phyloP scores from a whole-genome alignment of 208 protist species.

The Acanthamoeba sp. region DNA sequence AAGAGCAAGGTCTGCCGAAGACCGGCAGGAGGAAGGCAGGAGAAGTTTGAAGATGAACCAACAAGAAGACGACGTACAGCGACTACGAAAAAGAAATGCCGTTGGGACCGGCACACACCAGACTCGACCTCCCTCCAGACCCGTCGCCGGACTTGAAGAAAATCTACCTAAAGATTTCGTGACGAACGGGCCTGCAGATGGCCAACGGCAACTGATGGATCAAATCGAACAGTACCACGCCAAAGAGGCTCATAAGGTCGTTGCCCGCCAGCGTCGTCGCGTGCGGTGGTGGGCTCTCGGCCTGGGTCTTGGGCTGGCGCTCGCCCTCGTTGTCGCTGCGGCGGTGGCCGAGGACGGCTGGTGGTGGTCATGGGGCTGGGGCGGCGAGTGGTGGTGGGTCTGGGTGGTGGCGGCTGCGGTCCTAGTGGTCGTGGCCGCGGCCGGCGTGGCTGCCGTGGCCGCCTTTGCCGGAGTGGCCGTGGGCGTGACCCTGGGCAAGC shows the following conservation, averaged over 20 bases:
- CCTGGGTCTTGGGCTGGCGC: background rate
- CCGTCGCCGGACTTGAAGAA: too few species aligned
- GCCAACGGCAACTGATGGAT: background rate
- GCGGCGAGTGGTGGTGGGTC: background rate
- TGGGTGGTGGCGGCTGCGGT: background rate
- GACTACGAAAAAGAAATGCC: background rate
- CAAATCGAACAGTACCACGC: background rate
- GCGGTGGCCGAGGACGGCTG: conserved; percentile 12
- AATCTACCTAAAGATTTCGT: background rate
- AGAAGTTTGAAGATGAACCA: background rate
- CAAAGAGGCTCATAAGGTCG: background rate
- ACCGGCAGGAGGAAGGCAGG: too few species aligned
- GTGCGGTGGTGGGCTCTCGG: background rate
- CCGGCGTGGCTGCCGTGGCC: background rate
- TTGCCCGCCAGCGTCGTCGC: background rate
- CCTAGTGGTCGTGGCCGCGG: background rate
- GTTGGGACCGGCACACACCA: background rate
- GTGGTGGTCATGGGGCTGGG: conserved; percentile 2
- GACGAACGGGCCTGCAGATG: background rate
- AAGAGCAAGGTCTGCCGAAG: too few species aligned
- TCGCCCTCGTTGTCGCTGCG: background rate
- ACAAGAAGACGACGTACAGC: background rate
- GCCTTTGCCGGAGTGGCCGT: conserved; percentile 15
- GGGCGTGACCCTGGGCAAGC: background rate
- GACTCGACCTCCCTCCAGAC: background rate